Percentiles rank a stretch among this genome's conserved stretches.
These are phyloP conservation scores for Ogataea trehalophila DNA, from an alignment of 805 yeast genomes.

Conservation along the genomic window DNA sequence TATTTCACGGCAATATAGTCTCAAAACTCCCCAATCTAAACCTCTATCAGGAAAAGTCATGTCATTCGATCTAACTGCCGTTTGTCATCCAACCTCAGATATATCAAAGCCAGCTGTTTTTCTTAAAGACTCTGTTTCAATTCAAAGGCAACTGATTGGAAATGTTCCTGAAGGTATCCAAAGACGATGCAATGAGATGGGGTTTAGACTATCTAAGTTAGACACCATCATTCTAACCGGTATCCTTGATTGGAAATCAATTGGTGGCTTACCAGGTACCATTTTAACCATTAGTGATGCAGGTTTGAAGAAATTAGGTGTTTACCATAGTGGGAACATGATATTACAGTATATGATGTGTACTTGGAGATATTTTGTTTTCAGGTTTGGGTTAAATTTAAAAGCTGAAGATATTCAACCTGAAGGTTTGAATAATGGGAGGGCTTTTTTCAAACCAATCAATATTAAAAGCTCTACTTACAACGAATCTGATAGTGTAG, in stretches of 20 bases:
- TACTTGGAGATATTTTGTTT: slow-evolving; percentile 84
- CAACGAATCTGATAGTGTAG: not conserved
- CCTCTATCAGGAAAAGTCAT: slow-evolving; percentile 9
- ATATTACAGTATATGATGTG: slow-evolving; percentile 54
- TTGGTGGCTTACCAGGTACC: slow-evolving; percentile 92
- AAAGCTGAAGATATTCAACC: slow-evolving; percentile 15
- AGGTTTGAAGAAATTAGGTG: slow-evolving; percentile 52
- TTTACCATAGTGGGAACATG: slow-evolving; percentile 45
- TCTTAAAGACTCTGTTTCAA: slow-evolving; percentile 43
- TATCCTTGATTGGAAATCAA: slow-evolving; percentile 62
- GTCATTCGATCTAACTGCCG: slow-evolving; percentile 46
- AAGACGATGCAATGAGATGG: slow-evolving; percentile 59
- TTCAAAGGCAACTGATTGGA: slow-evolving; percentile 66
- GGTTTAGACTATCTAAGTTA: slow-evolving; percentile 51
- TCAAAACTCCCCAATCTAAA: too few species aligned
- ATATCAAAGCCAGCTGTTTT: slow-evolving; percentile 51
- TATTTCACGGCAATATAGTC: too few species aligned
- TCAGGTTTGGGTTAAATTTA: slow-evolving; percentile 64
- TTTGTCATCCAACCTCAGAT: slow-evolving; percentile 62
- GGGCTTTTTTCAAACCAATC: slow-evolving; percentile 16
- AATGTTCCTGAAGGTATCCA: slow-evolving; percentile 84
- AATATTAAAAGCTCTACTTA: slow-evolving; percentile 8
- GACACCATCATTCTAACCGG: slow-evolving; percentile 76
- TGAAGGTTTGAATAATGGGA: slow-evolving; percentile 6
- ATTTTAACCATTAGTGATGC: slow-evolving; percentile 79